Evolutionary conservation across 164 flowering plant species (phyloP).

Genomic region (Magnolia officinalis): DNA sequence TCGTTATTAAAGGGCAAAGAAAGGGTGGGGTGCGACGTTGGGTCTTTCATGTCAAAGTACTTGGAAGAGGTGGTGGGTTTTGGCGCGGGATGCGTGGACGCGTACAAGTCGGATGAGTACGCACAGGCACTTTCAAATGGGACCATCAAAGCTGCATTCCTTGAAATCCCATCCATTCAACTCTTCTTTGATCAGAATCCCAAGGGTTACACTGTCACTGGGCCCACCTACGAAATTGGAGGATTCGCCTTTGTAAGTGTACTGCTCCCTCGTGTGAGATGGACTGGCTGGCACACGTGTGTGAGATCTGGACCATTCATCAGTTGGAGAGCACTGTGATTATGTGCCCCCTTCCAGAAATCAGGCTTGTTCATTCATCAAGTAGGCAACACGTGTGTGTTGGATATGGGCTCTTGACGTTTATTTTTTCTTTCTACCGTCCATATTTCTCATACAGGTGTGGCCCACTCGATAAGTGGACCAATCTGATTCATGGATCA

Average conservation of each 20-base stretch:
- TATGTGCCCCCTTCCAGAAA: too few species aligned
- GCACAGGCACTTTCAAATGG: not conserved
- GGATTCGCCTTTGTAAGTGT: slow-evolving; percentile 21
- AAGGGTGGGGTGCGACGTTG: slow-evolving; percentile 24
- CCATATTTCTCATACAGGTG: too few species aligned
- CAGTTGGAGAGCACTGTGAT: not conserved
- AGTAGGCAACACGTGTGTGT: too few species aligned
- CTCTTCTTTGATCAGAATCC: slow-evolving; percentile 1
- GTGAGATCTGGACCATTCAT: too few species aligned
- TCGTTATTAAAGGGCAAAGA: slow-evolving; percentile 13
- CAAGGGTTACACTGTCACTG: not conserved
- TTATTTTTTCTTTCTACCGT: too few species aligned
- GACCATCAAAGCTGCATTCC: slow-evolving; percentile 16
- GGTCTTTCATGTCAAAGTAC: slow-evolving; percentile 25
- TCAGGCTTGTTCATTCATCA: too few species aligned
- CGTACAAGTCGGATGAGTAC: not conserved
- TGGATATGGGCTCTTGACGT: too few species aligned
- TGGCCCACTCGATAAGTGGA: too few species aligned
- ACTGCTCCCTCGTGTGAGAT: not conserved
- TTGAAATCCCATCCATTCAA: slow-evolving; percentile 10
- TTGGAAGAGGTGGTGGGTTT: slow-evolving; percentile 18
- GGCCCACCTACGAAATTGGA: slow-evolving; percentile 12
- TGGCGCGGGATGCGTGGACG: not conserved
- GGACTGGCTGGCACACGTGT: too few species aligned
- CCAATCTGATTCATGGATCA: too few species aligned